phyloP scores from a whole-genome alignment of 805 yeast genomes.

The Maudiozyma bulderi region DNA sequence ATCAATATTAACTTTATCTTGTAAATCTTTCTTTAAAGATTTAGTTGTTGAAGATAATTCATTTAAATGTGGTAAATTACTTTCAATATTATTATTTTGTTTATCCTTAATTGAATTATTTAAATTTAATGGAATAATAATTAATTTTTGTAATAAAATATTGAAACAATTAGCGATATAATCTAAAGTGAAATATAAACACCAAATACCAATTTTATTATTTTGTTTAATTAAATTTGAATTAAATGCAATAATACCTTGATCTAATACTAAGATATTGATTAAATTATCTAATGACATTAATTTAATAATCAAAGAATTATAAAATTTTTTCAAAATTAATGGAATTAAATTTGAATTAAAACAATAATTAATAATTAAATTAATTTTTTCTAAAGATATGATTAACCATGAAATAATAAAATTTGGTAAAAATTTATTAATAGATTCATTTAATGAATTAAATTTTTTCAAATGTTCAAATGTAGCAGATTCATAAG shows the following conservation, averaged over 20 bases:
- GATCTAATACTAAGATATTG: slow-evolving; percentile 21
- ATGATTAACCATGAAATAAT: background rate
- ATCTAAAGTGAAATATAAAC: slow-evolving; percentile 21
- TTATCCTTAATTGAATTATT: background rate
- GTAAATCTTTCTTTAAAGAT: slow-evolving; percentile 18
- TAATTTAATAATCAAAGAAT: background rate
- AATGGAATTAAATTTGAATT: background rate
- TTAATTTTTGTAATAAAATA: slow-evolving; percentile 18
- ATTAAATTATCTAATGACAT: slow-evolving; percentile 18
- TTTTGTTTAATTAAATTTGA: slow-evolving; percentile 11
- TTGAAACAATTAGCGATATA: slow-evolving; percentile 26
- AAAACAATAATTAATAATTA: background rate
- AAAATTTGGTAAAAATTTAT: background rate
- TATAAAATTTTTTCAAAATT: background rate
- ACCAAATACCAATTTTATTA: slow-evolving; percentile 22
- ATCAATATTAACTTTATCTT: slow-evolving; percentile 15
- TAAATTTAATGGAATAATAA: slow-evolving; percentile 22
- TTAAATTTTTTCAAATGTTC: background rate
- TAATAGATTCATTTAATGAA: background rate
- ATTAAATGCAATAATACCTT: slow-evolving; percentile 23
- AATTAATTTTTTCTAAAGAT: background rate
- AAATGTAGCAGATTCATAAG: background rate
- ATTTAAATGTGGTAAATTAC: slow-evolving; percentile 18
- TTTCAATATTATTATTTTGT: background rate
- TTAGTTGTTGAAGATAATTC: slow-evolving; percentile 24